Base-by-base conservation (phyloP, 2,329 filamentous ascomycete genomes). In the Seiridium cupressi region DNA sequence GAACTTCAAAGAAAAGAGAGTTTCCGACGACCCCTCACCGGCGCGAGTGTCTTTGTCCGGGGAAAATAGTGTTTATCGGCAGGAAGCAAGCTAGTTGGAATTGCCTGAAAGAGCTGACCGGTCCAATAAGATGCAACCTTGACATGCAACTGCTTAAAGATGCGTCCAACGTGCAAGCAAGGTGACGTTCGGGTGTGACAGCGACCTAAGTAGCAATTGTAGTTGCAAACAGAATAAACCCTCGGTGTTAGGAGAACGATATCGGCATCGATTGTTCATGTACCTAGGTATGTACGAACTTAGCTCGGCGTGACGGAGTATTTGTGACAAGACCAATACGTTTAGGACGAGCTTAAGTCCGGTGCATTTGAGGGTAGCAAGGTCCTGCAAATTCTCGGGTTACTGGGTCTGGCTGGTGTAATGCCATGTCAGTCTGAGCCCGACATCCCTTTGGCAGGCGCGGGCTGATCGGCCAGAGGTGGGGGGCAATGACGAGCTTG, bases 1-100 rank as follows among this genome's bases (percentile, higher is more conserved):
- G 55, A 58, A 49, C 44, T 34, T 58, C 44, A 34, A 58, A 36
- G 55, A 31, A 59, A 44, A 59, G 49, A 35, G 13, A 54, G 47
- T 53, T 59, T 49, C 18, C 18, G 7, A 38, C 32, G 55, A 51
- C 55, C 44, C 55, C 55, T 42, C 55, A 40, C 46, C 11, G 44
- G 13, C 32, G 18, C 46, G 35, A 42, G 13, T 35, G 35, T 40
- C 46, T 57, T 57, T 57, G 54, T 57, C 54, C 44, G 42, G 54
- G 18, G 53, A 44, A 44, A 38, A 32, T 8, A 26, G 18, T 26
- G 7, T 11, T 42, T 38, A 44, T 8, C 13, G 36, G 35, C 31
- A 31, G 26, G 38, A 55, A 5, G 36, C 35, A 55, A 55, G 51
- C 36, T 55, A 55, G 38, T 11, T 55, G 8, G 36, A 44, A 35